A percentile compares a stretch with the other conserved stretches of the same genome.
These are phyloP conservation scores for Ceratocystis destructans DNA, from an alignment of 2,329 filamentous ascomycete species.

Conservation along the genomic window DNA sequence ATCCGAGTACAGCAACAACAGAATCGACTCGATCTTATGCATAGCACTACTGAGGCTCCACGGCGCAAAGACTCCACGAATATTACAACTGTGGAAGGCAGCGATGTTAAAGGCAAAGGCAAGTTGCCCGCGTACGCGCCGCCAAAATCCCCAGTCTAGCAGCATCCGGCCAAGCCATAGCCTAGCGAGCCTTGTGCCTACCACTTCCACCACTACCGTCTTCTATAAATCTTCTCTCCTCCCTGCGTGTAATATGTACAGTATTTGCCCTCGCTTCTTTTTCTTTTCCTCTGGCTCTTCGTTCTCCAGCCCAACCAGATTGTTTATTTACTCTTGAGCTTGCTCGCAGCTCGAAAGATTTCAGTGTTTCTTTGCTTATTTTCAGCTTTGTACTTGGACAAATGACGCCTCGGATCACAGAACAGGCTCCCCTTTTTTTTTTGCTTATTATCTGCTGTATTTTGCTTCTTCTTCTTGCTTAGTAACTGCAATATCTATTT, in stretches of 20 bases:
- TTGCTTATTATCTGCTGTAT: neutral
- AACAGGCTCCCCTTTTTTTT: neutral
- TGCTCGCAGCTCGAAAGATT: too few species aligned
- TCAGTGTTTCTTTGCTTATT: neutral
- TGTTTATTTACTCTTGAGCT: neutral
- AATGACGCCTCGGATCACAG: constrained; percentile 6
- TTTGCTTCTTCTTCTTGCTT: neutral
- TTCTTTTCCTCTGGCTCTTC: neutral
- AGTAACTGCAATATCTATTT: neutral
- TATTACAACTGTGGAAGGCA: constrained; percentile 17
- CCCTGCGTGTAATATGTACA: neutral
- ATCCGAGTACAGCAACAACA: constrained; percentile 16
- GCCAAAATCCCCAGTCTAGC: neutral
- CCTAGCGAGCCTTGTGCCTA: too few species aligned
- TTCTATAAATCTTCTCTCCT: neutral
- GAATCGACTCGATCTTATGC: neutral
- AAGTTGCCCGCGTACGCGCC: neutral
- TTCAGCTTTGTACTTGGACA: neutral
- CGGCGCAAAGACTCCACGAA: neutral
- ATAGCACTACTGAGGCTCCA: neutral
- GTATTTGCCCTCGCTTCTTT: neutral
- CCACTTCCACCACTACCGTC: neutral
- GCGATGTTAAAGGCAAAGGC: neutral
- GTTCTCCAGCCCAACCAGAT: neutral
- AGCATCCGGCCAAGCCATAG: too few species aligned